These are phyloP conservation scores for Punctularia strigosozonata DNA, from an alignment of 768 basidiomycete genomes.

Conservation along the genomic window DNA sequence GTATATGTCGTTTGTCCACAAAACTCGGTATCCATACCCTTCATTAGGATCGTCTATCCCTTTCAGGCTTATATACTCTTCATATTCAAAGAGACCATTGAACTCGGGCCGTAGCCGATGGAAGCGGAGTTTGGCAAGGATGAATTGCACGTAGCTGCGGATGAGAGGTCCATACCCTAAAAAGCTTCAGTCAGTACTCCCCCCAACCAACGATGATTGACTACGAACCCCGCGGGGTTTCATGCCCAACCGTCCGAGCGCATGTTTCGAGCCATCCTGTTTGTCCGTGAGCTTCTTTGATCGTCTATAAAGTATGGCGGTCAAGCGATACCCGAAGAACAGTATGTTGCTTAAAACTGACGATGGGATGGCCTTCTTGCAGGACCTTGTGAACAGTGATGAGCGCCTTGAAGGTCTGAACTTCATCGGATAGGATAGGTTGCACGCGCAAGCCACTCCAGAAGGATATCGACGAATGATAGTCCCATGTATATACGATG, in stretches of 20 bases:
- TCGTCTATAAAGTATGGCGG: slow-evolving; percentile 41
- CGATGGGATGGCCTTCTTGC: slow-evolving; percentile 94
- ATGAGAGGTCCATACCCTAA: slow-evolving; percentile 89
- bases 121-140: slow-evolving; percentile 90
- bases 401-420: slow-evolving; percentile 96
- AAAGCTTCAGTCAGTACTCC: slow-evolving; percentile 1
- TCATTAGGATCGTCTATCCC: slow-evolving; percentile 99
- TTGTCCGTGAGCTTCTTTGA: slow-evolving; percentile 95
- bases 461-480: slow-evolving; percentile 93
- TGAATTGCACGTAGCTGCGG: slow-evolving; percentile 91
- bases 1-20: too few relatives aligned
- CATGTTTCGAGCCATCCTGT: slow-evolving; percentile 98
- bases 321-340: background rate
- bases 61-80: slow-evolving; percentile 95
- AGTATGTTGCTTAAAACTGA: slow-evolving; percentile 27
- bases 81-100: slow-evolving; percentile 97
- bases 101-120: slow-evolving; percentile 94
- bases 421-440: slow-evolving; percentile 92
- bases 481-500: slow-evolving; percentile 99
- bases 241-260: slow-evolving; percentile 72
- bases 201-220: slow-evolving; percentile 1
- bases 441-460: slow-evolving; percentile 97
- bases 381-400: slow-evolving; percentile 97
- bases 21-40: slow-evolving; percentile 47
- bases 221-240: slow-evolving; percentile 62